Evolutionary conservation across 768 basidiomycete species (phyloP).

Genomic region (Mycena epipterygia): DNA sequence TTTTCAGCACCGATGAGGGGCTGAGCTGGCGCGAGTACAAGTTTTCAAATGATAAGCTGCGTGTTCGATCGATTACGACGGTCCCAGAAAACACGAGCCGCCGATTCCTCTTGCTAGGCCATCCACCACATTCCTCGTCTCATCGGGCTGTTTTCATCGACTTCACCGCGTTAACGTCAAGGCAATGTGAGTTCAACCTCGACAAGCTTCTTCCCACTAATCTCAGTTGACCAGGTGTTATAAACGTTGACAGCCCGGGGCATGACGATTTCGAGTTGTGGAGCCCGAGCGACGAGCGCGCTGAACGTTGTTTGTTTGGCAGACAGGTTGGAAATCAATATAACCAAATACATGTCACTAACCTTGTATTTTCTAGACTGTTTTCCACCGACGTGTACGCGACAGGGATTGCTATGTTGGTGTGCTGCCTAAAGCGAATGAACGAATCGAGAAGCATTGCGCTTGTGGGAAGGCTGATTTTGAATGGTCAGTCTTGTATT

Average conservation of each 20-base stretch:
- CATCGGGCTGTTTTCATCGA: too few species aligned
- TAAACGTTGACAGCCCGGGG: constrained; percentile 68
- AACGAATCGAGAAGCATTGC: constrained; percentile 76
- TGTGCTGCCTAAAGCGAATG: constrained; percentile 64
- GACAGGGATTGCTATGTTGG: constrained; percentile 89
- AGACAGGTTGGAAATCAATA: too few species aligned
- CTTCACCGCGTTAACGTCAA: too few species aligned
- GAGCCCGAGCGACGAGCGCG: constrained; percentile 93
- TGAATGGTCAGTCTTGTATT: constrained; percentile 77
- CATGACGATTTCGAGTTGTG: constrained; percentile 97
- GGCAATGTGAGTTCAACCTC: too few species aligned
- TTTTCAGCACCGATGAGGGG: constrained; percentile 94
- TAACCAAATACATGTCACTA: too few species aligned
- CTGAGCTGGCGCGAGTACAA: constrained; percentile 89
- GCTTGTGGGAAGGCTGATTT: constrained; percentile 84
- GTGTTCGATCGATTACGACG: constrained; percentile 85
- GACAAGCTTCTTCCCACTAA: neutral
- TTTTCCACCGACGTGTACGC: constrained; percentile 91
- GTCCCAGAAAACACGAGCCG: constrained; percentile 93
- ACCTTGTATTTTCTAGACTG: constrained; percentile 73
- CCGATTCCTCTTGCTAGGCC: constrained; percentile 89
- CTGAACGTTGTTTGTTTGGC: constrained; percentile 92
- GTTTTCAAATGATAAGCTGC: constrained; percentile 81
- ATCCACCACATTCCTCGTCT: too few species aligned
- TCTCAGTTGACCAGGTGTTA: neutral